phyloP scores from a whole-genome alignment of 129 eudicot genomes.

The Centaurea solstitialis region DNA sequence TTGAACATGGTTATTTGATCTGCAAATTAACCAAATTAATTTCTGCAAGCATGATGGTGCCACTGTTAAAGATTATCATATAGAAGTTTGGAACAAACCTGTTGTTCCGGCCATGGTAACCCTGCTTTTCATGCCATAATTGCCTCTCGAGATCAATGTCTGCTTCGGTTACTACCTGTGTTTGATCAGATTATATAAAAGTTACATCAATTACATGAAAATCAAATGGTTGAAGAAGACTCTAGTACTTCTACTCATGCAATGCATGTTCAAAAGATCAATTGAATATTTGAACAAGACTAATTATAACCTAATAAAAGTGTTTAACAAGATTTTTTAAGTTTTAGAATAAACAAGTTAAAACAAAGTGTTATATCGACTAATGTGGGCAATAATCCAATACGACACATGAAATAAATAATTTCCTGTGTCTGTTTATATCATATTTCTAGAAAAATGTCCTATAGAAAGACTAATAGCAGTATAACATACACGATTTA shows the following conservation, averaged over 20 bases:
- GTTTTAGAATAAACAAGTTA: too few species aligned
- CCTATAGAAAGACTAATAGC: too few species aligned
- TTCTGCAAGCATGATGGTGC: not conserved
- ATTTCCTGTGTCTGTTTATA: not conserved
- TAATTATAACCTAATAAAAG: not conserved
- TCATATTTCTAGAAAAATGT: too few species aligned
- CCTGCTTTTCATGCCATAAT: slow-evolving; percentile 24
- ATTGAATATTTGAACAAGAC: not conserved
- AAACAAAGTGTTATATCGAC: not conserved
- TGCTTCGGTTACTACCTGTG: slow-evolving; percentile 12
- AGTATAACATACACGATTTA: too few species aligned
- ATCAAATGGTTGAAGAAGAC: not conserved
- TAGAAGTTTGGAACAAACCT: slow-evolving; percentile 6
- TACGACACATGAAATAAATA: not conserved
- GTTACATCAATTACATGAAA: not conserved
- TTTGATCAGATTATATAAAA: not conserved
- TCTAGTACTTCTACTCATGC: too few species aligned
- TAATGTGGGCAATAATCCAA: not conserved
- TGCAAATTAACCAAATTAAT: not conserved
- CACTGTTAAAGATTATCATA: not conserved
- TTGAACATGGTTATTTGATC: not conserved
- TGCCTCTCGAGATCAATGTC: slow-evolving; percentile 3
- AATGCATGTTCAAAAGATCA: not conserved
- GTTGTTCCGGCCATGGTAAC: slow-evolving; percentile 5
- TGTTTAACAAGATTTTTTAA: too few species aligned